Conservation (phyloP, 495 filamentous ascomycete species). For the Penicillium paradoxum region DNA sequence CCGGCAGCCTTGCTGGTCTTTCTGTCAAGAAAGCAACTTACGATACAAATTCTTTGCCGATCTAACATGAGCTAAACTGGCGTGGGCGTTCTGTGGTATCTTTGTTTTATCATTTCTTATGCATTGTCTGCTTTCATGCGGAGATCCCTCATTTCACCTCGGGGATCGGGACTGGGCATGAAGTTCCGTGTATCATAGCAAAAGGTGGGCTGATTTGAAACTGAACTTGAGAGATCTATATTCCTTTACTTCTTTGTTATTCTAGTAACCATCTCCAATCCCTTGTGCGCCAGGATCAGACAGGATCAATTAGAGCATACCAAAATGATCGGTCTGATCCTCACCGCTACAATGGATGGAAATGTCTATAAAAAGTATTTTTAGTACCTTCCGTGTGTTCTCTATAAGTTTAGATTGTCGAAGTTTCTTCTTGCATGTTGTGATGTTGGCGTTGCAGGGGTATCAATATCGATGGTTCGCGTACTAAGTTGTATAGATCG, state of each 20-base stretch:
- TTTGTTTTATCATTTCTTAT: constrained; percentile 3
- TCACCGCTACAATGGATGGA: not conserved
- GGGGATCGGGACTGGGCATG: constrained; percentile 7
- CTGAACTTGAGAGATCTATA: not conserved
- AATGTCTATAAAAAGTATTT: not conserved
- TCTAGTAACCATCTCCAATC: not conserved
- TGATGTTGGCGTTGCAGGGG: not conserved
- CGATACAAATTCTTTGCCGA: not conserved
- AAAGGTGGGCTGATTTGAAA: constrained; percentile 3
- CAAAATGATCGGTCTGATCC: constrained; percentile 11
- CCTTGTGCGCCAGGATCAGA: constrained; percentile 11
- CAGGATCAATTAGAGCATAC: constrained; percentile 6
- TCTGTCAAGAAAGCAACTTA: not conserved
- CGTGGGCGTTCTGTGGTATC: constrained; percentile 10
- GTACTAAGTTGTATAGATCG: constrained; percentile 8
- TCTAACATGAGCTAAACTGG: constrained; percentile 9
- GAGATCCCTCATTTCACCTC: not conserved
- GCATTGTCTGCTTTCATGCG: constrained; percentile 2
- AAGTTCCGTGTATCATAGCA: constrained; percentile 15
- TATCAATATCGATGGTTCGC: not conserved
- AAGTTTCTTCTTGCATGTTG: not conserved
- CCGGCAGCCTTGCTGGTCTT: not conserved
- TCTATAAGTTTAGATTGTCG: not conserved
- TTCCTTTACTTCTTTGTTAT: not conserved
- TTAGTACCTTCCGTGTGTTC: not conserved